Evolutionary conservation across 208 protist genomes (phyloP).

Genomic region (Acanthamoeba rhysodes): DNA sequence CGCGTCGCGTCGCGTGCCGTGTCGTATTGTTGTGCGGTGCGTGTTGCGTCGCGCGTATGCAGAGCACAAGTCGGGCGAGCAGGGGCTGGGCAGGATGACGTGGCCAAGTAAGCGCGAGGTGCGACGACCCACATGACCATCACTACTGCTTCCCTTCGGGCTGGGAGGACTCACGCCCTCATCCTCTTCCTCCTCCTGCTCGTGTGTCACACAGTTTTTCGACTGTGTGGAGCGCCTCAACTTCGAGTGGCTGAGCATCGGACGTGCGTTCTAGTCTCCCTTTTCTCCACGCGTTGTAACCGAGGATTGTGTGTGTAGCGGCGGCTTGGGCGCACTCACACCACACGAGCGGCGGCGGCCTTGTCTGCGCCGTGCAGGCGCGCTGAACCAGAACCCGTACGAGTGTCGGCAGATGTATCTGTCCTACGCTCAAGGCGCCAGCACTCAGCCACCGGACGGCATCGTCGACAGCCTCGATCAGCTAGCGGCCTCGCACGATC

Average conservation of each 20-base stretch:
- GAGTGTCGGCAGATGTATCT: slow-evolving; percentile 1
- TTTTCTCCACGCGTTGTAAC: too few species aligned
- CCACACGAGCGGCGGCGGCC: too few species aligned
- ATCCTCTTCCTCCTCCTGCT: neutral
- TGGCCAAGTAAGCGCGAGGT: neutral
- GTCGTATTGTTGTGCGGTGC: too few species aligned
- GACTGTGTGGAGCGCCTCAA: neutral
- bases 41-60: too few species aligned
- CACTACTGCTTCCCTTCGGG: neutral
- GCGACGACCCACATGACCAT: too few species aligned
- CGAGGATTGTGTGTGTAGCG: too few species aligned
- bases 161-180: too few species aligned
- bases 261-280: neutral
- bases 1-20: too few species aligned
- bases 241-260: neutral
- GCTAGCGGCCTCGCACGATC: too few species aligned
- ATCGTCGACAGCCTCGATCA: neutral
- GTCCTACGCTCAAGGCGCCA: neutral
- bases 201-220: neutral
- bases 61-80: too few species aligned
- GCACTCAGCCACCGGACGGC: neutral
- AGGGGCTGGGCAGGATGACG: too few species aligned
- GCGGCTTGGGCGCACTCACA: too few species aligned
- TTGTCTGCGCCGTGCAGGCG: neutral
- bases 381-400: neutral